These are phyloP conservation scores for Boeremia lycopersici DNA, from an alignment of 2,329 filamentous ascomycete genomes.

Conservation along the genomic window DNA sequence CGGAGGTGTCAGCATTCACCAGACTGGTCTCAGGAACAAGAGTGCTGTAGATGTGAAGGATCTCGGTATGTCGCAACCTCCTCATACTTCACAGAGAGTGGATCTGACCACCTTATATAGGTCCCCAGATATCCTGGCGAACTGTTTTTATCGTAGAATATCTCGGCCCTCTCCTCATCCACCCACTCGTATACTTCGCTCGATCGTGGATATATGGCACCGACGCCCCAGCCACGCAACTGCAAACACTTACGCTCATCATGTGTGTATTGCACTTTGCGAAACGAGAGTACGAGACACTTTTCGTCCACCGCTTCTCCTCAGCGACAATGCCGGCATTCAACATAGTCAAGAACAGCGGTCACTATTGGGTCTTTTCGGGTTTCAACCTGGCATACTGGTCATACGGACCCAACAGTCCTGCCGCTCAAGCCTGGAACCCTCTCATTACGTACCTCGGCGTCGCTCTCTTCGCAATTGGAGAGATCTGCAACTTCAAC, in stretches of 20 bases:
- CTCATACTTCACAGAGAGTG: background rate
- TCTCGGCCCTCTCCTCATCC: constrained; percentile 86
- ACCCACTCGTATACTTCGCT: constrained; percentile 72
- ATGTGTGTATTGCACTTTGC: constrained; percentile 84
- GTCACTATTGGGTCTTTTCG: constrained; percentile 89
- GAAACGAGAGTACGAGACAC: constrained; percentile 93
- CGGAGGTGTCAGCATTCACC: constrained; percentile 58
- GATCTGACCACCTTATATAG: constrained; percentile 52
- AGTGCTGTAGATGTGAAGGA: constrained; percentile 85
- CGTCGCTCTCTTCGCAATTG: constrained; percentile 73
- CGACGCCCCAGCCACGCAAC: constrained; percentile 61
- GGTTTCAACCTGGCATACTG: constrained; percentile 83
- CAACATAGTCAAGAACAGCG: constrained; percentile 95
- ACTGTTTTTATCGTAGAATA: constrained; percentile 97
- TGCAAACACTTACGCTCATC: constrained; percentile 74
- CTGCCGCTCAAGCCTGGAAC: constrained; percentile 63
- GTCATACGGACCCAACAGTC: constrained; percentile 78
- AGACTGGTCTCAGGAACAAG: constrained; percentile 63
- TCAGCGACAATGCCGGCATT: constrained; percentile 87
- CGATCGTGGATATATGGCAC: constrained; percentile 74
- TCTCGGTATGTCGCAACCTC: constrained; percentile 65
- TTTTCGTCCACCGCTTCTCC: constrained; percentile 95
- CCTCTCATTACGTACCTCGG: constrained; percentile 62
- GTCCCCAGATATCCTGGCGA: constrained; percentile 87
- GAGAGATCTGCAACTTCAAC: constrained; percentile 79